phyloP scores from a whole-genome alignment of 1,284 basidiomycete species.

The Irpex rosettiformis region DNA sequence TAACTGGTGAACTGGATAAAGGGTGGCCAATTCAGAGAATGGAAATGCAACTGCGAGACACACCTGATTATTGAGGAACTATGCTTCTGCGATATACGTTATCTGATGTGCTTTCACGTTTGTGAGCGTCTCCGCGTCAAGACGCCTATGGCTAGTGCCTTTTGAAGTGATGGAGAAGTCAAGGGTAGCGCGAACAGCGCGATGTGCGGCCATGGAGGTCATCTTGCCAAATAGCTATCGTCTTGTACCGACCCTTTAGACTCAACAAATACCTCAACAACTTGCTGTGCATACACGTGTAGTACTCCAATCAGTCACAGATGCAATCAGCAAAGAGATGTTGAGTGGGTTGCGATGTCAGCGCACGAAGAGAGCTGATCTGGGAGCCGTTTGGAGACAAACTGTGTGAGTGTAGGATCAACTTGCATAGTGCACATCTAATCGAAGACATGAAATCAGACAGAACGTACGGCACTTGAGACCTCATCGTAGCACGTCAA shows the following conservation, averaged over 20 bases:
- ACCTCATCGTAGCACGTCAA: not conserved
- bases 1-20: not conserved
- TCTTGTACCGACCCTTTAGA: not conserved
- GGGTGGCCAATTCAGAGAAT: not conserved
- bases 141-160: not conserved
- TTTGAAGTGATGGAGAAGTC: not conserved
- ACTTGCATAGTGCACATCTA: not conserved
- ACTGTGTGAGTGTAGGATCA: not conserved
- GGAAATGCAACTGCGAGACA: not conserved
- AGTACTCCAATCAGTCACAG: not conserved
- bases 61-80: not conserved
- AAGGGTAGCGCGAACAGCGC: not conserved
- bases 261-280: not conserved
- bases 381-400: not conserved
- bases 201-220: not conserved
- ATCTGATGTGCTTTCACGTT: not conserved
- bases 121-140: not conserved
- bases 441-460: not conserved
- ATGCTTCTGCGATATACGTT: not conserved
- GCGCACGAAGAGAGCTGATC: not conserved
- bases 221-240: not conserved
- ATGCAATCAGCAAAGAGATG: not conserved
- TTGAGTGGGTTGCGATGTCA: not conserved
- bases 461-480: not conserved
- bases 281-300: not conserved